Evolutionary conservation across 2,329 filamentous ascomycete genomes (phyloP).

Genomic region (Stylonectria norvegica): DNA sequence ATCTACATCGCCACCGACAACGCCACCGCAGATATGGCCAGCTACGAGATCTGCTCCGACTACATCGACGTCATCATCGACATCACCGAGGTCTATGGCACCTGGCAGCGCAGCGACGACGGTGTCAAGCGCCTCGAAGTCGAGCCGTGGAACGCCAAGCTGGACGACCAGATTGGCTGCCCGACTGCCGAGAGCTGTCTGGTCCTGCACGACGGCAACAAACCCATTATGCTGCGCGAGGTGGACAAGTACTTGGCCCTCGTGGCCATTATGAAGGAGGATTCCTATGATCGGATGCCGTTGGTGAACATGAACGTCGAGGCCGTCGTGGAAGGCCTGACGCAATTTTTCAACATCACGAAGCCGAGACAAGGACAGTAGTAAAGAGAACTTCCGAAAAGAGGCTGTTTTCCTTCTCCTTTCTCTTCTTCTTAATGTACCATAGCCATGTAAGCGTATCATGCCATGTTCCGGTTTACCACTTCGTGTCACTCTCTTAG

Average conservation of each 20-base stretch:
- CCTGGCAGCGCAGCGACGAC: conserved; percentile 58
- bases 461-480: conserved; percentile 9
- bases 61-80: conserved; percentile 99
- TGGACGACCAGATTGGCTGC: conserved; percentile 65
- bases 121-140: conserved; percentile 57
- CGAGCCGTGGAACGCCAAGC: conserved; percentile 56
- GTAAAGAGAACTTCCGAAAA: neutral
- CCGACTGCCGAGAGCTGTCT: conserved; percentile 65
- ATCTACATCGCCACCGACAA: conserved; percentile 98
- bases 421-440: conserved; percentile 10
- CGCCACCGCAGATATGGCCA: conserved; percentile 87
- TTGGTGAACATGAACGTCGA: conserved; percentile 85
- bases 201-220: conserved; percentile 60
- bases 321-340: conserved; percentile 73
- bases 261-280: conserved; percentile 83
- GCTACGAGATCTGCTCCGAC: conserved; percentile 97
- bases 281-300: conserved; percentile 78
- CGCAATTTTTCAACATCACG: conserved; percentile 74
- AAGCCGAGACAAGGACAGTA: conserved; percentile 46
- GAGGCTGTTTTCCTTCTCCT: conserved; percentile 9
- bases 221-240: conserved; percentile 65
- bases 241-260: conserved; percentile 73
- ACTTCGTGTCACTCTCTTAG: neutral
- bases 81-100: conserved; percentile 89
- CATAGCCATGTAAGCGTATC: conserved; percentile 22